phyloP scores from a whole-genome alignment of 768 basidiomycete species.

The Termitomyces eurrhizus region DNA sequence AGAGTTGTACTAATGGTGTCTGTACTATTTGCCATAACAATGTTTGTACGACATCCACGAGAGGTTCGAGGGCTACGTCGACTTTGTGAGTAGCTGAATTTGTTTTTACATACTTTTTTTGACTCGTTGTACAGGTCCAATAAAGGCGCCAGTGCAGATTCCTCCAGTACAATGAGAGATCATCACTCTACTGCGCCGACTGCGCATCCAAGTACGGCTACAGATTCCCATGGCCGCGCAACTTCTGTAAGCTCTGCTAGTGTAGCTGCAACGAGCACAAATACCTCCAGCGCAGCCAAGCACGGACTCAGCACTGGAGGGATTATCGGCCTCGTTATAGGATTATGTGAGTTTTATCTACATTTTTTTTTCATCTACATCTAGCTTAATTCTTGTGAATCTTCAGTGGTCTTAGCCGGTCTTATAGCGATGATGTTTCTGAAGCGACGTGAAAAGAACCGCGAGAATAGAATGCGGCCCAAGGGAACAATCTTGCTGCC shows the following conservation, averaged over 20 bases:
- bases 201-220: background rate
- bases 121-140: background rate
- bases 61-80: background rate
- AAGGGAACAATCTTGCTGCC: background rate
- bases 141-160: background rate
- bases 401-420: background rate
- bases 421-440: background rate
- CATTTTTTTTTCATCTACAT: background rate
- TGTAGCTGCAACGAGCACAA: background rate
- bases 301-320: constrained; percentile 1
- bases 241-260: background rate
- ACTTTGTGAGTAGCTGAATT: background rate
- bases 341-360: background rate
- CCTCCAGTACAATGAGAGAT: background rate
- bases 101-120: background rate
- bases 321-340: background rate
- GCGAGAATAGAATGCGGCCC: background rate
- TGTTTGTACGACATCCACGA: background rate
- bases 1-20: constrained; percentile 13
- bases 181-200: background rate
- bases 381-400: background rate
- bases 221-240: background rate
- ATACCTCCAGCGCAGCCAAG: background rate
- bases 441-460: background rate
- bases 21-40: constrained; percentile 6